These are phyloP conservation scores for Sporothrix humicola DNA, from an alignment of 2,329 filamentous ascomycete genomes.

Conservation along the genomic window DNA sequence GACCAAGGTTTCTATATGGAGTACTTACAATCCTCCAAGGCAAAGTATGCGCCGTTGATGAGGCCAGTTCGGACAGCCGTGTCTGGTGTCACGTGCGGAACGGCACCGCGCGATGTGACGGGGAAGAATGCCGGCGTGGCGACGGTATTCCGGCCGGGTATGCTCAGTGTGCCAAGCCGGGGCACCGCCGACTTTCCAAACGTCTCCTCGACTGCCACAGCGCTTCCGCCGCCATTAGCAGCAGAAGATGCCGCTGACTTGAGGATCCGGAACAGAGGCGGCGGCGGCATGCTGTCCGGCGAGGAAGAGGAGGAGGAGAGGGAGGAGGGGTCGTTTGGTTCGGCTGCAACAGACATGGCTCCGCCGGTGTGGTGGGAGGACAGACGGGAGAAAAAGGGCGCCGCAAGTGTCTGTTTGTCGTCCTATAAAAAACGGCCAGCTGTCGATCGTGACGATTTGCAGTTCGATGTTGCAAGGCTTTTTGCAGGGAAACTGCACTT, in stretches of 20 bases:
- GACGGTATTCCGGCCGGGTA: conserved; percentile 68
- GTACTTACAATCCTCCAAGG: conserved; percentile 87
- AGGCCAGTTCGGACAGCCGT: conserved; percentile 69
- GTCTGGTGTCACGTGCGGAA: conserved; percentile 91
- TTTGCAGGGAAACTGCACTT: not conserved
- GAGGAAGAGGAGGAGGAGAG: not conserved
- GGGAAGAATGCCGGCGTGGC: conserved; percentile 84
- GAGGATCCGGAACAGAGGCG: conserved; percentile 35
- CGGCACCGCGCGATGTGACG: conserved; percentile 78
- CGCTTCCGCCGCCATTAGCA: not conserved
- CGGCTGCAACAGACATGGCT: conserved; percentile 28
- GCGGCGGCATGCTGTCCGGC: conserved; percentile 23
- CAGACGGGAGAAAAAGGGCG: not conserved
- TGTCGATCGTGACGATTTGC: conserved; percentile 14
- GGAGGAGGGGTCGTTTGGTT: not conserved
- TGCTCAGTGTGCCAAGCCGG: conserved; percentile 69
- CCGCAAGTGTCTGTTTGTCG: not conserved
- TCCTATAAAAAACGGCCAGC: not conserved
- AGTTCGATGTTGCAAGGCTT: not conserved
- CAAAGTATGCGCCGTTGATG: conserved; percentile 75
- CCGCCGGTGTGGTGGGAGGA: not conserved
- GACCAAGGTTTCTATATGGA: not conserved
- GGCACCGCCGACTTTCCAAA: conserved; percentile 46
- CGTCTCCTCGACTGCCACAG: not conserved
- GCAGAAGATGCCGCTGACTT: conserved; percentile 29